These are phyloP conservation scores for Colletotrichum horii DNA, from an alignment of 2,329 filamentous ascomycete species.

Conservation along the genomic window DNA sequence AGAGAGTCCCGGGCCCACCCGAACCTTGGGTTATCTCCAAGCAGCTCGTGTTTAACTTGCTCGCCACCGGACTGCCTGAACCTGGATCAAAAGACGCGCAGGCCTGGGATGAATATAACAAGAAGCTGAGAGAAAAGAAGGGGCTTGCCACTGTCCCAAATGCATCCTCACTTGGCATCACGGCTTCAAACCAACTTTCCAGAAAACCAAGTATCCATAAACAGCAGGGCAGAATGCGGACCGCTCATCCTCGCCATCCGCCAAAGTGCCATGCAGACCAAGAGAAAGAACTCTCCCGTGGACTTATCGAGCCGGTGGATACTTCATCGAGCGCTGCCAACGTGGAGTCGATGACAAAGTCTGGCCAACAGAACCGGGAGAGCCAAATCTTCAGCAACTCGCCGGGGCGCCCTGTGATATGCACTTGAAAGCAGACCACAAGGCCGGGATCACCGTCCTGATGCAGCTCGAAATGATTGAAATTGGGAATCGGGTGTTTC, in stretches of 20 bases:
- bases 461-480: neutral
- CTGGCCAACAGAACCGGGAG: neutral
- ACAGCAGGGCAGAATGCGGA: neutral
- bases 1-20: too few species aligned
- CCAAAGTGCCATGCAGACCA: neutral
- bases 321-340: neutral
- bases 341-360: neutral
- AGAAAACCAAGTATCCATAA: neutral
- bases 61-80: too few species aligned
- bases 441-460: neutral
- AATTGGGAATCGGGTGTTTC: neutral
- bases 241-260: neutral
- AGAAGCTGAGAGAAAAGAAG: too few species aligned
- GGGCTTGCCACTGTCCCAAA: too few species aligned
- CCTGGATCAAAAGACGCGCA: too few species aligned
- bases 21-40: too few species aligned
- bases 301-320: neutral
- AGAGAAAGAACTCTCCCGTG: neutral
- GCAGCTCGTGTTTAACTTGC: too few species aligned
- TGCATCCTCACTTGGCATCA: neutral
- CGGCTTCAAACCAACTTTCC: neutral
- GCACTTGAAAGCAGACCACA: neutral
- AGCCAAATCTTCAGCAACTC: neutral
- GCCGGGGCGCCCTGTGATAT: neutral
- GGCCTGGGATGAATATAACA: too few species aligned